Evolutionary conservation across 208 protist species (phyloP), one percentile per base, ranked within the genome.

Genomic region (Wallacemonas rigidus): DNA sequence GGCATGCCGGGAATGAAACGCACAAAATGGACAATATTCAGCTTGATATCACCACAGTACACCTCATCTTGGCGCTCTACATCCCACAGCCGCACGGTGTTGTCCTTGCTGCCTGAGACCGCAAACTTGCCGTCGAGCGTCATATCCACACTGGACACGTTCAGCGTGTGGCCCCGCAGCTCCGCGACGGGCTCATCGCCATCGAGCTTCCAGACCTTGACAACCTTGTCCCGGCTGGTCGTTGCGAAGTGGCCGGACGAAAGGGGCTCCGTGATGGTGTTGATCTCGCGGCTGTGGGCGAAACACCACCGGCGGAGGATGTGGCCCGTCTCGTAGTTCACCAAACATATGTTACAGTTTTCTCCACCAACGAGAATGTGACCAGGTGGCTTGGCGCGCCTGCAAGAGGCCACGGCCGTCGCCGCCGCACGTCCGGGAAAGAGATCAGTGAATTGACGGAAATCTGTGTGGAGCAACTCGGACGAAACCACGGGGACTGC

Each of bases 71-170:
- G 39, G n/a, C 48, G 56, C n/a, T 75, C 68, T 4, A 92, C 70
- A 71, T 93, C 82, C 87, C 90, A 93, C 38, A 92, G 69, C 1
- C 88, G 85, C 53, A 93, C 84, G 12, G 86, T 93, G 78, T 91
- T 95, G 73, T 92, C 88, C 45, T 79, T 84, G 81, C 86, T 88
- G n/a, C 86, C 88, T 1, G 85, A 93, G 64, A 92, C 81, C 35
- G 82, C 72, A 17, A 86, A 72, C 6, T 17, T 70, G 35, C 56
- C 61, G 60, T 81, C 69, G 1, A 61, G 15, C 71, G 62, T 72
- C 65, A 85, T 71, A 71, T 86, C 83, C 2, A 82, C 77, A 63
- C 76, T 72, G 39, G 86, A 81, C 15, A 93, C 86, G 63, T 83
- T 90, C 55, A 90, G 64, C 38, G 79, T 83, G 77, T 95, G 87